Percentiles rank a stretch among this genome's conserved stretches.
Conservation (phyloP, 441 rosid species). For the Erodium chrysanthum region DNA sequence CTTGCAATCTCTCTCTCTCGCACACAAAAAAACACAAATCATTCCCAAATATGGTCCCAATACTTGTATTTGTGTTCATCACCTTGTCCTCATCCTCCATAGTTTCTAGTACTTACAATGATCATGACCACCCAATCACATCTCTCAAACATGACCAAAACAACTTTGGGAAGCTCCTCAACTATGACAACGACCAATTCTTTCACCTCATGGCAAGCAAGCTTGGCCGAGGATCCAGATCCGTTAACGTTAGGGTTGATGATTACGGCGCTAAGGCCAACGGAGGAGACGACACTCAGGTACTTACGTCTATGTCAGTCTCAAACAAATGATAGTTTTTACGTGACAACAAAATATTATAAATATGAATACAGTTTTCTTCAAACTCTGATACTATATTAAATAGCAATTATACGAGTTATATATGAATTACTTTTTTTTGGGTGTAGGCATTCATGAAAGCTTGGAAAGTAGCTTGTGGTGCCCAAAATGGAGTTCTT, state of each 20-base stretch:
- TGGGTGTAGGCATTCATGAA: conserved; percentile 49
- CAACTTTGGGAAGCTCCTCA: not conserved
- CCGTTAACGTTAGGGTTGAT: conserved; percentile 28
- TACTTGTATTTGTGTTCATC: not conserved
- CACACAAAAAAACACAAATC: not conserved
- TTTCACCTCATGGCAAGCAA: not conserved
- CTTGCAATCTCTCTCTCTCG: not conserved
- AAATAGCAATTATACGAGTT: too few relatives aligned
- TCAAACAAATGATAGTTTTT: too few relatives aligned
- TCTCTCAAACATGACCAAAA: not conserved
- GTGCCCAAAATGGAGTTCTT: conserved; percentile 29
- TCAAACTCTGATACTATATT: too few relatives aligned
- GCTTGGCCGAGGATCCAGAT: not conserved
- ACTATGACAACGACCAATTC: not conserved
- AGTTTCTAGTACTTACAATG: not conserved
- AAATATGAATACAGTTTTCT: too few relatives aligned
- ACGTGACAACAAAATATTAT: too few relatives aligned
- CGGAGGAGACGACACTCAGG: conserved; percentile 62
- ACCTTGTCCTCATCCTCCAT: not conserved
- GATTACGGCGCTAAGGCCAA: conserved; percentile 63
- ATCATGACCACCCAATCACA: not conserved
- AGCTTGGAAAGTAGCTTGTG: conserved; percentile 77
- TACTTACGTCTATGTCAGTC: too few relatives aligned
- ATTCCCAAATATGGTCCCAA: not conserved
- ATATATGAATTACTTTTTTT: too few relatives aligned